Evolutionary conservation across 1,284 basidiomycete species (phyloP).

Genomic region (Rhizoctonia solani): DNA sequence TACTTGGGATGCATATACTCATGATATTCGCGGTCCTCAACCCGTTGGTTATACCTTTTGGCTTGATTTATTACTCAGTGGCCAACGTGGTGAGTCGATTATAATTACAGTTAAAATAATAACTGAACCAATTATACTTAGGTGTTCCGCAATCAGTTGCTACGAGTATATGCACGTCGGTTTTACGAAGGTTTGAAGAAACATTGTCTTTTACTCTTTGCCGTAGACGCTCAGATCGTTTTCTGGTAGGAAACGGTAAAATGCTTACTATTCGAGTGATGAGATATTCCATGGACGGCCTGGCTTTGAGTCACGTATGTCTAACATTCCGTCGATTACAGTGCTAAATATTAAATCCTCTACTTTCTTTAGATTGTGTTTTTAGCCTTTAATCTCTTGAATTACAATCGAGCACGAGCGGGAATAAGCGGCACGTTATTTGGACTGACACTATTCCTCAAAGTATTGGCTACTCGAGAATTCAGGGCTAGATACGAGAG

Average conservation of each 20-base stretch:
- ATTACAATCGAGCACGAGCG: slow-evolving; percentile 40
- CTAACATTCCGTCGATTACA: neutral
- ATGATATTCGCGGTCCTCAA: slow-evolving; percentile 49
- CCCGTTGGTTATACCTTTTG: slow-evolving; percentile 46
- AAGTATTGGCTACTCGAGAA: slow-evolving; percentile 41
- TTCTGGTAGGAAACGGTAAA: slow-evolving; percentile 41
- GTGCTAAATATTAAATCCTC: too few species aligned
- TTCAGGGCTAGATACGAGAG: slow-evolving; percentile 29
- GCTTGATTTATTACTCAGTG: slow-evolving; percentile 35
- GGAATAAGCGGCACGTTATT: slow-evolving; percentile 43
- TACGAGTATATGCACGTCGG: slow-evolving; percentile 47
- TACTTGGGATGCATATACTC: slow-evolving; percentile 46
- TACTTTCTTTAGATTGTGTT: slow-evolving; percentile 41
- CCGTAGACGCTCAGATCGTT: neutral
- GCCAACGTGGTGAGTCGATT: slow-evolving; percentile 41
- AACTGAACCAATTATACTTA: neutral
- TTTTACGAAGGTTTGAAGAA: slow-evolving; percentile 44
- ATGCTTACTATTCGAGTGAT: slow-evolving; percentile 45
- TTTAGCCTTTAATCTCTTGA: slow-evolving; percentile 48
- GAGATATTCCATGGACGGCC: slow-evolving; percentile 47
- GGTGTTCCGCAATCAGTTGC: slow-evolving; percentile 41
- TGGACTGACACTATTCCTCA: slow-evolving; percentile 46
- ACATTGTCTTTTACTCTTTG: neutral
- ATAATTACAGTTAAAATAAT: neutral
- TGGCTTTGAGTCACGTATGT: slow-evolving; percentile 43